Conservation (phyloP, 495 filamentous ascomycete species). For the Penicillium odoratum region DNA sequence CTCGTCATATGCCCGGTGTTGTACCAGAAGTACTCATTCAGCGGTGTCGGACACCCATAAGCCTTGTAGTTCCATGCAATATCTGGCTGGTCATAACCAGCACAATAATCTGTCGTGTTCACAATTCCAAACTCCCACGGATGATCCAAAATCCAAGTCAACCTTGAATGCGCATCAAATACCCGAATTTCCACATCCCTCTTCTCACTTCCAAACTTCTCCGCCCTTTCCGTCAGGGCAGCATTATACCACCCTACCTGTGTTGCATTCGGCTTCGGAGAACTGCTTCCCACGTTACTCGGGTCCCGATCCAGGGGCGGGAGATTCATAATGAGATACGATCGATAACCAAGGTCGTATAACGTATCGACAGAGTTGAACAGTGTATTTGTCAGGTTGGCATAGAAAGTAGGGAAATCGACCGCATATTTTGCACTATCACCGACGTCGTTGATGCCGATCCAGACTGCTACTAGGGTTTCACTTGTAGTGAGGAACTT, state of each 20-base stretch:
- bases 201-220: conserved; percentile 21
- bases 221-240: conserved; percentile 30
- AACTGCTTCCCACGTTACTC: conserved; percentile 29
- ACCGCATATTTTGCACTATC: conserved; percentile 41
- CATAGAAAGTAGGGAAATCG: conserved; percentile 41
- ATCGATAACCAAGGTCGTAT: conserved; percentile 43
- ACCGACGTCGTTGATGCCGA: conserved; percentile 47
- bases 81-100: conserved; percentile 50
- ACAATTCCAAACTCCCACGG: conserved; percentile 43
- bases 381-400: conserved; percentile 33
- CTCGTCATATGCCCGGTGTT: conserved; percentile 53
- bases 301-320: conserved; percentile 51
- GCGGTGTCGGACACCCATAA: conserved; percentile 48
- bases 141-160: conserved; percentile 46
- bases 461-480: conserved; percentile 44
- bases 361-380: conserved; percentile 41
- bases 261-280: conserved; percentile 46
- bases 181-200: conserved; percentile 37
- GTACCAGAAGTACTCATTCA: conserved; percentile 54
- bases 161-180: conserved; percentile 45
- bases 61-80: conserved; percentile 40
- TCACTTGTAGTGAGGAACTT: conserved; percentile 21
- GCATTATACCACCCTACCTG: conserved; percentile 45
- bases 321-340: conserved; percentile 52
- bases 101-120: conserved; percentile 52